Evolutionary conservation across 225 moss, liverwort and hornwort species (phyloP).

Genomic region (Straminergon stramineum): DNA sequence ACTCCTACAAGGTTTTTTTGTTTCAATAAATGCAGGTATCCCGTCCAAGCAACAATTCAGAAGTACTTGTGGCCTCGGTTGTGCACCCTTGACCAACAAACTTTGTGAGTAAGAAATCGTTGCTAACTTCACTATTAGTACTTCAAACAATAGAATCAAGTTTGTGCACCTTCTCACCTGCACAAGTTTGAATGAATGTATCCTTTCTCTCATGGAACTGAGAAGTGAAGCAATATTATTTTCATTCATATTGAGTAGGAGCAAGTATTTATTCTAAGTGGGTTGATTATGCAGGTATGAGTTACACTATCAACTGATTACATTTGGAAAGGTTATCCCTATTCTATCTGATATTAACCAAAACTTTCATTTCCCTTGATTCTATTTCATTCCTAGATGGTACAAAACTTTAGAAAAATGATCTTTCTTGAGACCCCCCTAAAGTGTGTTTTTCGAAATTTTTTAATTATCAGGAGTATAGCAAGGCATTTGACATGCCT

Average conservation of each 20-base stretch:
- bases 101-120: slow-evolving; percentile 54
- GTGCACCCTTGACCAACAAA: slow-evolving; percentile 74
- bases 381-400: neutral
- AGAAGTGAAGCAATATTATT: neutral
- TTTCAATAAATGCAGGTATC: slow-evolving; percentile 45
- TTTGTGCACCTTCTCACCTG: neutral
- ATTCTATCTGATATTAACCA: neutral
- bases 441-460: neutral
- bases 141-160: neutral
- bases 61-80: slow-evolving; percentile 88
- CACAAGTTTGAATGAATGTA: neutral
- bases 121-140: neutral
- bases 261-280: neutral
- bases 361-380: neutral
- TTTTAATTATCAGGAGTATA: neutral
- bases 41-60: slow-evolving; percentile 81
- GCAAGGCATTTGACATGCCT: neutral
- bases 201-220: neutral
- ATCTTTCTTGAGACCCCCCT: neutral
- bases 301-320: slow-evolving; percentile 92
- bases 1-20: neutral
- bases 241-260: neutral
- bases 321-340: slow-evolving; percentile 75
- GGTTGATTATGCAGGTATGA: slow-evolving; percentile 55
- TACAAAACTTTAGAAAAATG: neutral